Base-by-base conservation (phyloP, 305 asterid species). In the Fraxinus ornus region DNA sequence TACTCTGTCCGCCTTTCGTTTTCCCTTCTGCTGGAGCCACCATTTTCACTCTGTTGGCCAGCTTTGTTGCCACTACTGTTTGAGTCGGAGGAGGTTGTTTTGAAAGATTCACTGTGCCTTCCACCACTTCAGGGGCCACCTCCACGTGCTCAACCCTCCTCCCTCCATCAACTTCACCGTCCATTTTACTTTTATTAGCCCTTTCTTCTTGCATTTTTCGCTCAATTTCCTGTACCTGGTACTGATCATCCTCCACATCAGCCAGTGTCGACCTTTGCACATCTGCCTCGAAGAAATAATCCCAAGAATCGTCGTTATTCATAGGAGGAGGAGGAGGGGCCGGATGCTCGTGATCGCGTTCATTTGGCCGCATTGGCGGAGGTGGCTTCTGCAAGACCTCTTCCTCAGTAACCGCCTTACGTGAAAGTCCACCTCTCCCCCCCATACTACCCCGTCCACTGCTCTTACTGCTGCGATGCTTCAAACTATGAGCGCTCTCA, bases 181-280 rank as follows among this genome's bases (percentile, higher is more conserved):
- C 91, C 86, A 86, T 83, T 83, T 87, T 91, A 82, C 88, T 87
- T 82, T 91, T 89, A 75, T 85, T 86, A 70, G 92, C 86, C 86
- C 88, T 90, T 76, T 92, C 95, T 21, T 88, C 90, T 26, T 87
- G 82, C 93, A 89, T 83, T 86, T 86, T 92, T 79, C 90, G 85
- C 49, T 90, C 93, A 9, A 88, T 87, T 72, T 92, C 94, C 88
- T 92, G 94, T 82, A 91, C 88, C 79, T 92, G 93, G 13, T 73
- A 78, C 35, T 88, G 80, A 76, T 75, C 86, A 84, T 91, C 95
- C 12, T 91, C 98, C 83, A 87, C 90, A 79, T 90, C 98, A 5
- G 86, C 94, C 62, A 96, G 80, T 4, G 94, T 90, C 0, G 98
- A 89, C 10, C 97, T 94, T 0, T 97, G 92, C 4, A 94, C 85